phyloP scores from a whole-genome alignment of 805 yeast species.

The Kuraishia ogatae region DNA sequence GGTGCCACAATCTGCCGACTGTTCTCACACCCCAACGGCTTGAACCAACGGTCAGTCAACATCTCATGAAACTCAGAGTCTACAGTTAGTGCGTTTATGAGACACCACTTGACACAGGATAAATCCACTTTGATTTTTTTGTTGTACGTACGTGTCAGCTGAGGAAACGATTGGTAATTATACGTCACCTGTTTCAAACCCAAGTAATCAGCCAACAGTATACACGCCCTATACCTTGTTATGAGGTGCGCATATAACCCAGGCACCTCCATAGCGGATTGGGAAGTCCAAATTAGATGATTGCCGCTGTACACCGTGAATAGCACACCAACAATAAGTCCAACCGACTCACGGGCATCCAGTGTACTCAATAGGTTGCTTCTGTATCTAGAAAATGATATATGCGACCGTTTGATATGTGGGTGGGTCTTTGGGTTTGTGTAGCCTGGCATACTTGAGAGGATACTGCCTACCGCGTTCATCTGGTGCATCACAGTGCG shows the following conservation, averaged over 20 bases:
- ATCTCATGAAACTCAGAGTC: constrained; percentile 92
- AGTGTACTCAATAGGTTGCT: constrained; percentile 55
- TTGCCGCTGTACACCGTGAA: constrained; percentile 84
- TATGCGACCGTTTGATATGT: constrained; percentile 39
- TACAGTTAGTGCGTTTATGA: constrained; percentile 80
- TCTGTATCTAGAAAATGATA: constrained; percentile 35
- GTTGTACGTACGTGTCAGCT: constrained; percentile 70
- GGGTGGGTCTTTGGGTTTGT: constrained; percentile 20
- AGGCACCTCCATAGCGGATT: constrained; percentile 61
- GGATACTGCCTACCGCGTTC: constrained; percentile 60
- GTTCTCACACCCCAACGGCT: constrained; percentile 78
- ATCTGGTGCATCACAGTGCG: constrained; percentile 83
- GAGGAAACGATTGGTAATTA: constrained; percentile 87
- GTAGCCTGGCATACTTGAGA: constrained; percentile 48
- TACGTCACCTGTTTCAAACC: constrained; percentile 86
- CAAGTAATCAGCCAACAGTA: constrained; percentile 77
- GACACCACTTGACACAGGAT: constrained; percentile 77
- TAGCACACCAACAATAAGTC: constrained; percentile 73
- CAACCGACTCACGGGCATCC: constrained; percentile 74
- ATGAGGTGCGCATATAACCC: constrained; percentile 83
- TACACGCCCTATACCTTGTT: constrained; percentile 60
- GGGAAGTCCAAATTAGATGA: constrained; percentile 71
- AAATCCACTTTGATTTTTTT: constrained; percentile 70
- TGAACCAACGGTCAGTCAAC: constrained; percentile 80
- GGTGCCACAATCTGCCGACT: constrained; percentile 81